Conservation (phyloP, 2,329 filamentous ascomycete species). For the Diaporthe eres region DNA sequence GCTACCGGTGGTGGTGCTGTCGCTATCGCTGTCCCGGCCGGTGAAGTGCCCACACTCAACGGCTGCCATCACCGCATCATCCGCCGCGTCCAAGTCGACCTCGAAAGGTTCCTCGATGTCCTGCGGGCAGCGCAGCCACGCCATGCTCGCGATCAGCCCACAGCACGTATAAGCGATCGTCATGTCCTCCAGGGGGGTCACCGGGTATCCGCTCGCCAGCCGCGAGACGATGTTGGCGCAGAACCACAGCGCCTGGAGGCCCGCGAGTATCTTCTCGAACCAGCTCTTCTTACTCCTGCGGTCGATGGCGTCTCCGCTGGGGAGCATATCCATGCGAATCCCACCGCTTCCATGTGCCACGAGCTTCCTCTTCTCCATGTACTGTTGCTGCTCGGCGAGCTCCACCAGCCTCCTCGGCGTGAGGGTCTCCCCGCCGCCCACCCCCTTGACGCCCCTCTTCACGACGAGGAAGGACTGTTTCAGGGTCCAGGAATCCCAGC, state of each 20-base stretch:
- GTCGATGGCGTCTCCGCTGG: neutral
- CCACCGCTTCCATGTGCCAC: neutral
- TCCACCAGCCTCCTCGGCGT: neutral
- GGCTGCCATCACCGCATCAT: neutral
- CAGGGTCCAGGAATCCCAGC: slow-evolving; percentile 3
- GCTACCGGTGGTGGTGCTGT: neutral
- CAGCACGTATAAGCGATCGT: neutral
- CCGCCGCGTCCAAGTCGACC: neutral
- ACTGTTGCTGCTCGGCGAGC: neutral
- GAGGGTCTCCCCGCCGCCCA: neutral
- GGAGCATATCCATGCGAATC: neutral
- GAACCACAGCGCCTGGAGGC: slow-evolving; percentile 10
- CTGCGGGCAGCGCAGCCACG: slow-evolving; percentile 9
- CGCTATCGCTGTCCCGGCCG: no score
- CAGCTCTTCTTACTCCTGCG: slow-evolving; percentile 15
- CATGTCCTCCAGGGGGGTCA: slow-evolving; percentile 7
- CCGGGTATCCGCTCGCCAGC: neutral
- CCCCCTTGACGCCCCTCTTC: neutral
- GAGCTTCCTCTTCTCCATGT: neutral
- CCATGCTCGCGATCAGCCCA: neutral
- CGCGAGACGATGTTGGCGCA: slow-evolving; percentile 13
- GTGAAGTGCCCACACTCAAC: neutral
- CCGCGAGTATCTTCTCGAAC: slow-evolving; percentile 1
- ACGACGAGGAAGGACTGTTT: slow-evolving; percentile 10
- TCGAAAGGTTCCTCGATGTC: slow-evolving; percentile 4